These are phyloP conservation scores for Didymella segeticola DNA, from an alignment of 2,329 filamentous ascomycete genomes.

Conservation along the genomic window DNA sequence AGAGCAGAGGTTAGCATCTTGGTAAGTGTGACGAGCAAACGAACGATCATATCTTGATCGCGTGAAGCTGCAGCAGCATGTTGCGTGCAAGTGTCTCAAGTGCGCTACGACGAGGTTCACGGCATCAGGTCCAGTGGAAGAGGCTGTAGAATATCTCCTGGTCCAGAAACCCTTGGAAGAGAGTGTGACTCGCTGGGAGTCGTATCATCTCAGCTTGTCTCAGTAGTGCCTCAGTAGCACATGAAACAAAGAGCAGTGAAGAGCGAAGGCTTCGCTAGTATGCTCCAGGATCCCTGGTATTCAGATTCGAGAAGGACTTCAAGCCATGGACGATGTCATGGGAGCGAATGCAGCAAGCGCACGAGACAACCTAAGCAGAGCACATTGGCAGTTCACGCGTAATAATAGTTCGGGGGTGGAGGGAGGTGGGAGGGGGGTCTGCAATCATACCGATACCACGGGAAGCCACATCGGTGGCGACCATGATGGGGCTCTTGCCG, in stretches of 20 bases:
- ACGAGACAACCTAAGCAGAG: conserved; percentile 92
- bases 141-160: conserved; percentile 64
- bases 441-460: conserved; percentile 99
- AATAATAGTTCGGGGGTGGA: conserved; percentile 53
- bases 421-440: conserved; percentile 57
- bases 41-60: conserved; percentile 62
- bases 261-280: conserved; percentile 73
- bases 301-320: conserved; percentile 83
- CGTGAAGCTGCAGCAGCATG: conserved; percentile 64
- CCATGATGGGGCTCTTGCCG: conserved; percentile 99
- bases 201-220: conserved; percentile 81
- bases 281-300: conserved; percentile 85
- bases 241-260: conserved; percentile 76
- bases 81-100: conserved; percentile 63
- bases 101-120: conserved; percentile 56
- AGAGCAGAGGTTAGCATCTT: conserved; percentile 78
- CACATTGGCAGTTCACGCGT: conserved; percentile 71
- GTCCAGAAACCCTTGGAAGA: conserved; percentile 72
- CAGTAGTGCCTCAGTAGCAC: conserved; percentile 70
- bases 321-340: conserved; percentile 91
- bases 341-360: conserved; percentile 74
- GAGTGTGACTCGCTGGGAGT: conserved; percentile 71
- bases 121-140: conserved; percentile 53
- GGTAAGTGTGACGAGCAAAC: conserved; percentile 53
- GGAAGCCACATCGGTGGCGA: conserved; percentile 98